These are phyloP conservation scores for Talaromyces islandicus DNA, from an alignment of 2,329 filamentous ascomycete species.

Conservation along the genomic window DNA sequence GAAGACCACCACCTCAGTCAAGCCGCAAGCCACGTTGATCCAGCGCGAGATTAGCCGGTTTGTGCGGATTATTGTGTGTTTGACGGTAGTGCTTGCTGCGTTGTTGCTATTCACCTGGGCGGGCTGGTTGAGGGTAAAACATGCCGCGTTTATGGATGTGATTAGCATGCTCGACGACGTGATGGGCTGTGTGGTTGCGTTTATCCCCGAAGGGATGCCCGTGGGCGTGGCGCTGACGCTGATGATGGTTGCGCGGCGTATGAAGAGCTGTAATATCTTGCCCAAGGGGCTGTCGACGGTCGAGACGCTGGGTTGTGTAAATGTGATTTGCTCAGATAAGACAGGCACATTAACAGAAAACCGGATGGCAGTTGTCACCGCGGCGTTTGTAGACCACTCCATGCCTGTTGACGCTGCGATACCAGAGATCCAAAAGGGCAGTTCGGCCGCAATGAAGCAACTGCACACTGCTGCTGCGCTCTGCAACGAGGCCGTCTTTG, in stretches of 20 bases:
- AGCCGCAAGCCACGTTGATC: conserved; percentile 61
- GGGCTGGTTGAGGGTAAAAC: conserved; percentile 59
- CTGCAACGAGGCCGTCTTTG: conserved; percentile 72
- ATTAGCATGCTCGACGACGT: conserved; percentile 66
- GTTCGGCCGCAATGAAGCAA: conserved; percentile 46
- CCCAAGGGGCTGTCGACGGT: conserved; percentile 77
- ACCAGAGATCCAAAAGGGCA: conserved; percentile 28
- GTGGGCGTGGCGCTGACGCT: conserved; percentile 65
- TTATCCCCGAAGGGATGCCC: conserved; percentile 71
- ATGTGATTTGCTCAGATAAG: conserved; percentile 72
- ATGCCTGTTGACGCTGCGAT: conserved; percentile 47
- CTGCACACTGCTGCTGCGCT: conserved; percentile 59
- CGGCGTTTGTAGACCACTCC: conserved; percentile 50
- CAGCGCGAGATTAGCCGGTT: conserved; percentile 70
- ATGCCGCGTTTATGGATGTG: conserved; percentile 67
- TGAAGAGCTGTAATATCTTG: conserved; percentile 69
- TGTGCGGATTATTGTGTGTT: conserved; percentile 61
- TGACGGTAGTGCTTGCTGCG: conserved; percentile 61
- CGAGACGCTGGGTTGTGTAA: conserved; percentile 69
- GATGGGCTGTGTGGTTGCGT: conserved; percentile 67
- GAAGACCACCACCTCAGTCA: conserved; percentile 64
- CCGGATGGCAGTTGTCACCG: conserved; percentile 66
- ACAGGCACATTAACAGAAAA: conserved; percentile 60
- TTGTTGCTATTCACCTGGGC: conserved; percentile 51
- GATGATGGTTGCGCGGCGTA: conserved; percentile 70